phyloP scores from a whole-genome alignment of 257 asterid genomes.

The Leptodermis oblonga region DNA sequence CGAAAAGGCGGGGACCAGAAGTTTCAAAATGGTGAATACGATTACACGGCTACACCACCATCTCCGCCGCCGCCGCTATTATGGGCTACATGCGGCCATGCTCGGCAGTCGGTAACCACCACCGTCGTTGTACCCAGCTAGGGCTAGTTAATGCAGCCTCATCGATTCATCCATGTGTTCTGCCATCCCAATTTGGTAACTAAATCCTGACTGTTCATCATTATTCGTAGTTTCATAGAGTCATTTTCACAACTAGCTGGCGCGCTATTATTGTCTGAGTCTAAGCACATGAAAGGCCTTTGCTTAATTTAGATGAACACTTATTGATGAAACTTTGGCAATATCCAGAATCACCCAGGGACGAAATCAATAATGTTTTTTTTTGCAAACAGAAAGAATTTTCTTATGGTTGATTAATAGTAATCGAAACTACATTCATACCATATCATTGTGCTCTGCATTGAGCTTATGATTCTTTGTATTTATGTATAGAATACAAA shows the following conservation, averaged over 20 bases:
- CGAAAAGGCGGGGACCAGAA: slow-evolving; percentile 7
- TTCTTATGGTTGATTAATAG: slow-evolving; percentile 9
- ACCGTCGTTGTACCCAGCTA: not conserved
- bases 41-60: not conserved
- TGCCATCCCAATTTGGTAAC: slow-evolving; percentile 7
- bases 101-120: not conserved
- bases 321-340: not conserved
- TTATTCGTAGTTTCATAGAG: not conserved
- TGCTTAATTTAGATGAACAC: not conserved
- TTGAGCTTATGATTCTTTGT: slow-evolving; percentile 26
- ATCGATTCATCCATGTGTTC: not conserved
- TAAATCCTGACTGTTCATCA: not conserved
- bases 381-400: slow-evolving; percentile 7
- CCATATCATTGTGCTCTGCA: slow-evolving; percentile 18
- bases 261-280: slow-evolving; percentile 6
- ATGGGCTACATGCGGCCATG: not conserved
- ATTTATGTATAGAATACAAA: slow-evolving; percentile 37
- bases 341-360: not conserved
- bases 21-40: not conserved
- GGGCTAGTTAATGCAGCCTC: not conserved
- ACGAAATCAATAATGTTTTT: not conserved
- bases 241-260: slow-evolving; percentile 24
- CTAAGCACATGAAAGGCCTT: not conserved
- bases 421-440: slow-evolving; percentile 10
- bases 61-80: not conserved